Conservation (phyloP, 768 basidiomycete genomes). For the Boletus fagicola region DNA sequence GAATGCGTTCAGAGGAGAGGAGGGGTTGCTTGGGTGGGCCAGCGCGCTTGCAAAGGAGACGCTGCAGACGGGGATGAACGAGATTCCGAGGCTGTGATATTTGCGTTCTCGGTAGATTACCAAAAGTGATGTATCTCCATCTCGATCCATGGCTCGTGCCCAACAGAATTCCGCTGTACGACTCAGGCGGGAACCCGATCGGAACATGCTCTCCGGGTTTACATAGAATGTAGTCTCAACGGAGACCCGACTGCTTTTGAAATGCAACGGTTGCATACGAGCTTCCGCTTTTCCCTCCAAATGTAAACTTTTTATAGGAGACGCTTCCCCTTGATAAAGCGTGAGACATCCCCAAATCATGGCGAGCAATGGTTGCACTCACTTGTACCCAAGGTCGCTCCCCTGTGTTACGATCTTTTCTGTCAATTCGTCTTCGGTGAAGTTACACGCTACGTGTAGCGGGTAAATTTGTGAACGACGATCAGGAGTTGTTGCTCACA, state of each 20-base stretch:
- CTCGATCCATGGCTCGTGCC: background rate
- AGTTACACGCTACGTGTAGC: conserved; percentile 64
- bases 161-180: background rate
- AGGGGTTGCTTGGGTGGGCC: conserved; percentile 64
- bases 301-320: conserved; percentile 68
- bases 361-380: conserved; percentile 18
- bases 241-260: conserved; percentile 33
- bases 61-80: conserved; percentile 60
- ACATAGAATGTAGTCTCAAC: background rate
- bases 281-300: conserved; percentile 76
- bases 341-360: background rate
- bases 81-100: conserved; percentile 37
- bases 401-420: conserved; percentile 46
- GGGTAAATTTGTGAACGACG: background rate
- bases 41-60: conserved; percentile 66
- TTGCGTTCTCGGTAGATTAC: background rate
- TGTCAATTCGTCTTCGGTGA: conserved; percentile 74
- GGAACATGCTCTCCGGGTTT: no score
- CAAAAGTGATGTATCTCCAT: background rate
- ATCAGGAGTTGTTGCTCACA: conserved; percentile 46
- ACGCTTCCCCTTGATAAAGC: conserved; percentile 57
- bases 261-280: conserved; percentile 72
- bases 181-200: background rate
- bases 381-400: conserved; percentile 66
- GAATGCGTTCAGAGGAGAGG: conserved; percentile 40